Evolutionary conservation across 2,329 filamentous ascomycete genomes (phyloP).

Genomic region (Fusarium ambrosium): DNA sequence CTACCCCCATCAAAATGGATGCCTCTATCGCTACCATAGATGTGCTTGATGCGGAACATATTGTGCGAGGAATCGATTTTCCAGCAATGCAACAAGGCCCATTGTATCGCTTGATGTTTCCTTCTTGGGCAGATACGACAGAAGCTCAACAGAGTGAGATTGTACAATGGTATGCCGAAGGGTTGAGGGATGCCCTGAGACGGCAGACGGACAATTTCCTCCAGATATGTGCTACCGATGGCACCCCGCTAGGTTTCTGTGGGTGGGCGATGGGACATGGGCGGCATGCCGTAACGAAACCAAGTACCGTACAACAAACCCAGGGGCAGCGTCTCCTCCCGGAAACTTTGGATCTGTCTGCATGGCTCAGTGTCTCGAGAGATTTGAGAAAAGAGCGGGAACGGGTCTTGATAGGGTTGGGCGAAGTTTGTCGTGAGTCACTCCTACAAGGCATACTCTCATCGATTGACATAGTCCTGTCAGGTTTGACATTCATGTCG

Average conservation of each 20-base stretch:
- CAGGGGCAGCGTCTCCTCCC: not conserved
- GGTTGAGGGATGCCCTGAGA: not conserved
- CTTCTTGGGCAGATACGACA: not conserved
- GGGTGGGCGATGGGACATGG: not conserved
- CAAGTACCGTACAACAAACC: not conserved
- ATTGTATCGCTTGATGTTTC: not conserved
- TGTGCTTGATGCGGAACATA: not conserved
- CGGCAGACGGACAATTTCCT: not conserved
- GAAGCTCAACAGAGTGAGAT: not conserved
- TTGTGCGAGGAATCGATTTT: not conserved
- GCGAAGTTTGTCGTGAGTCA: not conserved
- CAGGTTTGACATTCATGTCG: not conserved
- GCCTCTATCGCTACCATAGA: not conserved
- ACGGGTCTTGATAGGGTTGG: not conserved
- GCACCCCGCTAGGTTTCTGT: not conserved
- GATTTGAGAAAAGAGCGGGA: not conserved
- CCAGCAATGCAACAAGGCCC: not conserved
- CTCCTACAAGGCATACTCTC: not conserved
- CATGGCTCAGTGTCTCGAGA: not conserved
- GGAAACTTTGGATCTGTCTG: not conserved
- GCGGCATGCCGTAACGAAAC: not conserved
- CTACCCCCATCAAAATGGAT: slow-evolving; percentile 26
- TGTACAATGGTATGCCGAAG: not conserved
- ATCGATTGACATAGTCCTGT: not conserved
- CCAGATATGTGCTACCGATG: not conserved